Base-by-base conservation (phyloP, 129 eudicot species). In the Flaveria linearis region DNA sequence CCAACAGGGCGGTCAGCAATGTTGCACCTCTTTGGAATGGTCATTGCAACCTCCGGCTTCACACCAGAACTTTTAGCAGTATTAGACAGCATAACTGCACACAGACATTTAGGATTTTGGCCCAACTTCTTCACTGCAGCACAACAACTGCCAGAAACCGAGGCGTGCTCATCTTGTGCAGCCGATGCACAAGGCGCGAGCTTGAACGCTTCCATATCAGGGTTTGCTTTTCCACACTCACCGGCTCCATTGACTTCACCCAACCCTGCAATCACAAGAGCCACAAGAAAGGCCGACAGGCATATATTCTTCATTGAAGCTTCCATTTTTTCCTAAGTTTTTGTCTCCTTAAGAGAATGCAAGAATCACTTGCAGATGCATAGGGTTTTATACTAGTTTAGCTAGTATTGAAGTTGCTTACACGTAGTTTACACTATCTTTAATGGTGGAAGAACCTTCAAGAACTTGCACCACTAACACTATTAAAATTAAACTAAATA, bases 21-120 rank as follows among this genome's bases (percentile, higher is more conserved):
- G 78, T 90, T 90, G 91, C 98, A 93, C 33, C 98, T 92, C 74
- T 93, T 90, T 17, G 98, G 98, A 71, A 93, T 90, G 65, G 84
- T 84, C 68, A 93, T 39, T 64, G 97, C 96, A 50, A 84, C 16
- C 68, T 78, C 96, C 0, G 95, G 92, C 65, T 90, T 88, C 33
- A 83, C 85, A 0, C 98, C 98, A 7, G 92, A 77, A 30, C 80
- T 88, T 74, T 82, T 88, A 9, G 96, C 97, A 23, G 96, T 88
- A 30, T 88, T 75, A 5, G 98, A 93, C 28, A 93, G 86, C 96
- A 93, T 88, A 49, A 90, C 97, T 26, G 98, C 98, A 77, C 98
- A 93, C 17, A 93, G 85, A 65, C 98, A 93, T 57, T 60, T 77
- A 3, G 98, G 98, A 78, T 87, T 93, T 78, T 82, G 88, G 14